Conservation (phyloP, 495 filamentous ascomycete genomes). For the Hyaloscypha hepaticicola region DNA sequence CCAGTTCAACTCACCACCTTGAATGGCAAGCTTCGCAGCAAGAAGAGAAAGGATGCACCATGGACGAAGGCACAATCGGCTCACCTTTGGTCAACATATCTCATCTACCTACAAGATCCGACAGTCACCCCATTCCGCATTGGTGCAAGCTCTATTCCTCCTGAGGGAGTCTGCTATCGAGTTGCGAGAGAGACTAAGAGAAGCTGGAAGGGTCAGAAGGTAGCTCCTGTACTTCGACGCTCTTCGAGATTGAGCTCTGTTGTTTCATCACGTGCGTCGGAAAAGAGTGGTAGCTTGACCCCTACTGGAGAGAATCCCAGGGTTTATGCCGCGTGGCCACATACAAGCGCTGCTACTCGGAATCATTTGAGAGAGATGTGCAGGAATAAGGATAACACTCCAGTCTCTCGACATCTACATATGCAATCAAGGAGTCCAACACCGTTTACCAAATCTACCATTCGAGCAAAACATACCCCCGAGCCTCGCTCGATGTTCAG, state of each 20-base stretch:
- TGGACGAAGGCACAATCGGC: conserved; percentile 93
- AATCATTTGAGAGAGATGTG: conserved; percentile 80
- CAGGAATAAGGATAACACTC: conserved; percentile 67
- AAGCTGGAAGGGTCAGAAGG: conserved; percentile 69
- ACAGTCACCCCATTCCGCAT: conserved; percentile 92
- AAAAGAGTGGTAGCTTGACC: conserved; percentile 64
- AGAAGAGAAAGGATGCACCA: conserved; percentile 24
- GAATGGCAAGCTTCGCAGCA: conserved; percentile 27
- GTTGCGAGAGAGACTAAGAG: conserved; percentile 82
- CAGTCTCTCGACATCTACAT: conserved; percentile 66
- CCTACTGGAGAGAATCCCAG: conserved; percentile 46
- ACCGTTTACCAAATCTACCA: conserved; percentile 56
- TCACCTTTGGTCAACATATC: conserved; percentile 90
- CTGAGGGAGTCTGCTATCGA: conserved; percentile 83
- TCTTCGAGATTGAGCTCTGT: conserved; percentile 10
- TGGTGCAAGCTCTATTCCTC: conserved; percentile 81
- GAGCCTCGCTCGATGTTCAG: conserved; percentile 52
- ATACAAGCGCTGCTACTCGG: conserved; percentile 77
- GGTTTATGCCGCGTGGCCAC: conserved; percentile 67
- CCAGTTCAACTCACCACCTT: conserved; percentile 4
- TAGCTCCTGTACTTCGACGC: conserved; percentile 25
- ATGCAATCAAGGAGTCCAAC: conserved; percentile 74
- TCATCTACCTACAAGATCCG: conserved; percentile 85
- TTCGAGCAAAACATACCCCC: conserved; percentile 27
- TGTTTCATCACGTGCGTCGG: conserved; percentile 13